A percentile compares a stretch with the other conserved stretches of the same genome.
These are phyloP conservation scores for Suzukiozyma palmioleophila DNA, from an alignment of 1,139 yeast genomes.

Conservation along the genomic window DNA sequence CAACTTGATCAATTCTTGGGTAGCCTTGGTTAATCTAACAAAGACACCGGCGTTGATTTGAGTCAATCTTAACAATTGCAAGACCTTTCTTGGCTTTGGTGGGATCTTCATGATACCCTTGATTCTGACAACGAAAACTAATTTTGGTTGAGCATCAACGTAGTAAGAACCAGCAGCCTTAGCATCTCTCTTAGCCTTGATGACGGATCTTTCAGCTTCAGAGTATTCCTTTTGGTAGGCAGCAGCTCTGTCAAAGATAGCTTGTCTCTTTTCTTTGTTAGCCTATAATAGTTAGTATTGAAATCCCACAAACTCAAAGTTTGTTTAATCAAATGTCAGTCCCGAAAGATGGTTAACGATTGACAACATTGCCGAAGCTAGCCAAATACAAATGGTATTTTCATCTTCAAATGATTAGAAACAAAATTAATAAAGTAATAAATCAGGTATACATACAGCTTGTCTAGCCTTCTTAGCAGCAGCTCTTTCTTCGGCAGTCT, in stretches of 20 bases:
- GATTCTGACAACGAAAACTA: conserved; percentile 97
- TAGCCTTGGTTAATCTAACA: conserved; percentile 98
- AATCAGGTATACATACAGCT: conserved; percentile 63
- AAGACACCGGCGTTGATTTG: conserved; percentile 99
- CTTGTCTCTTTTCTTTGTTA: conserved; percentile 89
- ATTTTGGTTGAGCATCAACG: conserved; percentile 96
- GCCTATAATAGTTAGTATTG: conserved; percentile 53
- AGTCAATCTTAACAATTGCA: conserved; percentile 95
- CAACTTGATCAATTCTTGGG: conserved; percentile 91
- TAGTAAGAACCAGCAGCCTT: conserved; percentile 94
- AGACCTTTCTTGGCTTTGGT: conserved; percentile 99
- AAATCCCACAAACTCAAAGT: background rate
- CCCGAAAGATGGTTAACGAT: conserved; percentile 99
- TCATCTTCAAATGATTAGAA: conserved; percentile 53
- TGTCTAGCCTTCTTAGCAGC: conserved; percentile 84
- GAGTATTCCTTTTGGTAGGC: conserved; percentile 96
- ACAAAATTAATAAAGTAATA: conserved; percentile 1
- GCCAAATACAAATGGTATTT: conserved; percentile 58
- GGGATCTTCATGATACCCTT: conserved; percentile 99
- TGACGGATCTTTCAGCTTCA: conserved; percentile 89
- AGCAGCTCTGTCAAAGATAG: conserved; percentile 96
- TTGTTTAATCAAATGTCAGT: conserved; percentile 48
- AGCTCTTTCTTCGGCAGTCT: conserved; percentile 82
- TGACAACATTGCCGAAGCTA: conserved; percentile 90
- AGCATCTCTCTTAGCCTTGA: conserved; percentile 93